Conservation (phyloP, 129 eudicot genomes). For the Gnaphalium uliginosum region DNA sequence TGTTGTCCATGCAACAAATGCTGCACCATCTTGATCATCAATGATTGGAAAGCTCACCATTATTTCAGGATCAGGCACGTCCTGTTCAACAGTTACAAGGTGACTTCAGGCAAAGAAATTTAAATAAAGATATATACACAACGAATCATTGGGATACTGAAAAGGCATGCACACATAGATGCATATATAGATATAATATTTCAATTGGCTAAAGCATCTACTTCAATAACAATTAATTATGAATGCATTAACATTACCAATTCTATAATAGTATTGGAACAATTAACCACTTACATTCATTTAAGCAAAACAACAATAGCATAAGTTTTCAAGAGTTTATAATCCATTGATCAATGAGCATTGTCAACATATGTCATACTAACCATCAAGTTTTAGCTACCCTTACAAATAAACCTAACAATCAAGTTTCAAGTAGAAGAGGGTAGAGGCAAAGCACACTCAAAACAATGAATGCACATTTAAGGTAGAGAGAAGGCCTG, state of each 20-base stretch:
- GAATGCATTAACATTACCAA: not conserved
- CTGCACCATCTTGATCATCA: constrained; percentile 62
- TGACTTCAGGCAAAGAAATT: not conserved
- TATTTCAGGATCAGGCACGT: constrained; percentile 44
- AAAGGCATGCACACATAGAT: too few species aligned
- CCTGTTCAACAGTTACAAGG: constrained; percentile 38
- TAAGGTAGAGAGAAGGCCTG: not conserved
- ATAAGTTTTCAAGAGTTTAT: not conserved
- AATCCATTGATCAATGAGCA: not conserved
- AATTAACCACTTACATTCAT: not conserved
- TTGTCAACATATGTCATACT: too few species aligned
- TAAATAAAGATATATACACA: too few species aligned
- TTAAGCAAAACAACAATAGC: not conserved
- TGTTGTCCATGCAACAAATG: constrained; percentile 94
- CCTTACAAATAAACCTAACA: too few species aligned
- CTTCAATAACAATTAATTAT: not conserved
- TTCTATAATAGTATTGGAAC: not conserved
- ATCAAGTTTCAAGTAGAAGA: not conserved
- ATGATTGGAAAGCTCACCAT: constrained; percentile 61
- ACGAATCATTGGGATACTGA: too few species aligned
- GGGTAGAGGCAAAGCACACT: not conserved
- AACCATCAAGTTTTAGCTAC: too few species aligned
- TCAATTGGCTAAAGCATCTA: not conserved
- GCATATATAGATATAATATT: too few species aligned
- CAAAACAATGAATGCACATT: not conserved